Percentiles rank a stretch among this genome's conserved stretches.
phyloP scores from a whole-genome alignment of 345 rosid species.

The Laguncularia racemosa region DNA sequence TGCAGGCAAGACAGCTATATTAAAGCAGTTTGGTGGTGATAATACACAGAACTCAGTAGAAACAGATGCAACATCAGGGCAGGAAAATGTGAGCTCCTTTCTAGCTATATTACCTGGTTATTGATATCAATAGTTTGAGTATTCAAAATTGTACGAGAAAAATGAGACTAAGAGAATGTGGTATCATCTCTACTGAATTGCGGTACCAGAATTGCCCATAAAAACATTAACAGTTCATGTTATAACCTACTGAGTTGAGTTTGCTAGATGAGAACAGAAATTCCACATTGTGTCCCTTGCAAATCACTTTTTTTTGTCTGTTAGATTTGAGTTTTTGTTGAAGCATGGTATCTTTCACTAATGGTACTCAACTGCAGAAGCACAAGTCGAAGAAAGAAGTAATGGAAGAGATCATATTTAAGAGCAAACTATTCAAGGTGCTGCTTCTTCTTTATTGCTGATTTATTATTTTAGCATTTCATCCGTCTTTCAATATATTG shows the following conservation, averaged over 20 bases:
- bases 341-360: no score
- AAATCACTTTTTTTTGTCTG: no score
- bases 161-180: no score
- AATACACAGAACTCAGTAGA: conserved; percentile 15
- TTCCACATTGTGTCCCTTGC: no score
- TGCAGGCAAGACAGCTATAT: conserved; percentile 24
- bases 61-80: conserved; percentile 25
- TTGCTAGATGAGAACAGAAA: no score
- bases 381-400: conserved; percentile 85
- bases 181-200: no score
- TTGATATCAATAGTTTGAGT: no score
- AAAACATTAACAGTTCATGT: no score
- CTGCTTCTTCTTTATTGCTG: conserved; percentile 4
- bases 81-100: conserved; percentile 46
- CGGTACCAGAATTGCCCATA: no score
- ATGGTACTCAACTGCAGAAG: conserved; percentile 35
- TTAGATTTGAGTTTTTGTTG: no score
- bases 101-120: background rate
- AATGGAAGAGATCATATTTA: conserved; percentile 85
- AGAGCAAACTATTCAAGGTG: conserved; percentile 96
- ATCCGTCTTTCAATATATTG: background rate
- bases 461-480: background rate
- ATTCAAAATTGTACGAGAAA: no score
- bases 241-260: no score
- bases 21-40: conserved; percentile 33